Percentiles rank a stretch among this genome's conserved stretches.
phyloP scores from a whole-genome alignment of 352 stramenopile genomes.

The Pythium utonaiense region DNA sequence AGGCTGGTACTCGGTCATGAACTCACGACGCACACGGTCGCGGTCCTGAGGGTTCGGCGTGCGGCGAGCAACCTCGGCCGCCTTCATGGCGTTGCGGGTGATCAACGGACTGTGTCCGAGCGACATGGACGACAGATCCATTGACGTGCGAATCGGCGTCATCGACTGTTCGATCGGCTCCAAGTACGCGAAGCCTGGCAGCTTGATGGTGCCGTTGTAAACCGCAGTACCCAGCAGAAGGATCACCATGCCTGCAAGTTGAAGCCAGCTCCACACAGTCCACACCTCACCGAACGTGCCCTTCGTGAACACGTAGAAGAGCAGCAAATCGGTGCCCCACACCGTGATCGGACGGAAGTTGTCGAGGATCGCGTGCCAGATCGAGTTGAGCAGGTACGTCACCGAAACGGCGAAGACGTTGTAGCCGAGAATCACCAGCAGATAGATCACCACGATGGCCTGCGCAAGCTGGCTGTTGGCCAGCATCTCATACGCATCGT shows the following conservation, averaged over 20 bases:
- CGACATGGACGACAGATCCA: slow-evolving; percentile 46
- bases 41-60: slow-evolving; percentile 79
- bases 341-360: slow-evolving; percentile 97
- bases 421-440: slow-evolving; percentile 94
- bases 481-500: slow-evolving; percentile 77
- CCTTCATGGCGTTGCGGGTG: slow-evolving; percentile 80
- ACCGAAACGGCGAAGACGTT: slow-evolving; percentile 97
- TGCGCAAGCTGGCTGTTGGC: slow-evolving; percentile 60
- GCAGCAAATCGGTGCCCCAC: slow-evolving; percentile 93
- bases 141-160: slow-evolving; percentile 65
- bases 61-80: slow-evolving; percentile 69
- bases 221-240: slow-evolving; percentile 94
- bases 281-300: slow-evolving; percentile 92
- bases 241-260: slow-evolving; percentile 92
- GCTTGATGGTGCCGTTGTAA: slow-evolving; percentile 92
- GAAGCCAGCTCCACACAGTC: slow-evolving; percentile 93
- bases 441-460: slow-evolving; percentile 79
- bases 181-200: slow-evolving; percentile 77
- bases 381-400: slow-evolving; percentile 94
- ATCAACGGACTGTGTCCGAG: slow-evolving; percentile 76
- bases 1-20: slow-evolving; percentile 86
- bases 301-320: slow-evolving; percentile 94
- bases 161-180: slow-evolving; percentile 61
- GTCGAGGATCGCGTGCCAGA: slow-evolving; percentile 98
- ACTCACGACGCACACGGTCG: slow-evolving; percentile 78